Conservation (phyloP, 2,329 filamentous ascomycete genomes). For the Epichloe amarillans region DNA sequence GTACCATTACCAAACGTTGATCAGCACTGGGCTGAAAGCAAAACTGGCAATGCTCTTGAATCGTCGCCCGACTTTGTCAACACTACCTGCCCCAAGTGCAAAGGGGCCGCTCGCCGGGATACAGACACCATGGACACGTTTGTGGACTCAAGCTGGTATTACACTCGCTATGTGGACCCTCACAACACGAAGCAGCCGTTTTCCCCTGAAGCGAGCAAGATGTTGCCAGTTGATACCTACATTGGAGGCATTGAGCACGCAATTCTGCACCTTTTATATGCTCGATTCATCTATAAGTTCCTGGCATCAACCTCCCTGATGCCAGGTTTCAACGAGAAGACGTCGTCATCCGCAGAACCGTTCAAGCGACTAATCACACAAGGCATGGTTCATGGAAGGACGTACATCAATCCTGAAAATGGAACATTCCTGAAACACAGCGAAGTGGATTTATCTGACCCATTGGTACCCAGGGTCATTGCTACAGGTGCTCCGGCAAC, state of each 20-base stretch:
- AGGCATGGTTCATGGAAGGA: slow-evolving; percentile 87
- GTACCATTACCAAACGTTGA: slow-evolving; percentile 60
- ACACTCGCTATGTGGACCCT: slow-evolving; percentile 63
- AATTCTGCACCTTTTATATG: slow-evolving; percentile 78
- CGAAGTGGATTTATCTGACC: slow-evolving; percentile 53
- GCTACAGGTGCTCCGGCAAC: slow-evolving; percentile 44
- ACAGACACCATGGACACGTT: slow-evolving; percentile 97
- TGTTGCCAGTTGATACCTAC: slow-evolving; percentile 74
- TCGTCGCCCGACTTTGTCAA: slow-evolving; percentile 60
- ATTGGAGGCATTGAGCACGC: slow-evolving; percentile 84
- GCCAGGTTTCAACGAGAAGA: slow-evolving; percentile 23
- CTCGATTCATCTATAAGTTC: slow-evolving; percentile 84
- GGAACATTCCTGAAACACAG: slow-evolving; percentile 65
- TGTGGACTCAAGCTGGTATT: slow-evolving; percentile 93
- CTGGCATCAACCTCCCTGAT: slow-evolving; percentile 44
- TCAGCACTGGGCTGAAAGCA: slow-evolving; percentile 53
- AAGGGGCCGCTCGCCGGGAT: slow-evolving; percentile 58
- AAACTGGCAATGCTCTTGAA: slow-evolving; percentile 65
- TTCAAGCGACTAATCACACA: slow-evolving; percentile 76
- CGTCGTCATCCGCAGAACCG: slow-evolving; percentile 45
- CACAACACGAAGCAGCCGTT: slow-evolving; percentile 50
- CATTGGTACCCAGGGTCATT: slow-evolving; percentile 44
- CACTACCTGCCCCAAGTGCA: slow-evolving; percentile 62
- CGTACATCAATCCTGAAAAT: slow-evolving; percentile 59
- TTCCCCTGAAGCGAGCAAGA: slow-evolving; percentile 42